Evolutionary conservation across 495 filamentous ascomycete genomes (phyloP), one percentile per base, ranked within the genome.

Genomic region (Penicillium lagena): DNA sequence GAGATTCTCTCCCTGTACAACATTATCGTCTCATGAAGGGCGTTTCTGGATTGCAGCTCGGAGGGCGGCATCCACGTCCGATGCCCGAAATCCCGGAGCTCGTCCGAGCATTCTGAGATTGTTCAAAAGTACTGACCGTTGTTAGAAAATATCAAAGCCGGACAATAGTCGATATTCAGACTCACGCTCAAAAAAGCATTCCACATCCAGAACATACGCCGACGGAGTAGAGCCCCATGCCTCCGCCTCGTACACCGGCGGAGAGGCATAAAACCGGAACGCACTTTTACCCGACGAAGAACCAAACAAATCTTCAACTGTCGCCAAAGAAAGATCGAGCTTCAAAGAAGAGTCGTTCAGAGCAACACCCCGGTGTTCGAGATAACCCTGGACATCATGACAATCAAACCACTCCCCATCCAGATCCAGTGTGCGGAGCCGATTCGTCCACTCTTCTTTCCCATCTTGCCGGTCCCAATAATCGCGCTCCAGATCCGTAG

Each of bases 331-430:
- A 12, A 59, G 52, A 2, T 49, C 42, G 14, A 56, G n/a, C 45
- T 37, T 52, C 48, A 62, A 7, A 9, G 51, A 46, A 3, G 58
- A 58, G 0, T 40, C 40, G 17, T 55, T 51, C 17, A 58, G 28
- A 22, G 46, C 27, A 28, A 63, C n/a, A 7, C 57, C 59, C 7
- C 32, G 35, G 9, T 55, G 14, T 31, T 51, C 47, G 9, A 63
- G 35, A 39, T 60, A 63, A 9, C 59, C 59, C 38, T 60, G 54
- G 1, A 63, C 52, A 55, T 63, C 59, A 38, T 50, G 47, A 13
- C 59, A 63, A 36, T 62, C 59, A 15, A 58, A 60, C 59, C 59
- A 62, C 22, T 60, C 51, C 0, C 59, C 59, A 28, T 60, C 59
- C 5, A 62, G 47, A 42, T 56, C 56, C 8, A 62, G 35, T 7